Conservation (phyloP, 257 asterid genomes). For the Solanum okadae region DNA sequence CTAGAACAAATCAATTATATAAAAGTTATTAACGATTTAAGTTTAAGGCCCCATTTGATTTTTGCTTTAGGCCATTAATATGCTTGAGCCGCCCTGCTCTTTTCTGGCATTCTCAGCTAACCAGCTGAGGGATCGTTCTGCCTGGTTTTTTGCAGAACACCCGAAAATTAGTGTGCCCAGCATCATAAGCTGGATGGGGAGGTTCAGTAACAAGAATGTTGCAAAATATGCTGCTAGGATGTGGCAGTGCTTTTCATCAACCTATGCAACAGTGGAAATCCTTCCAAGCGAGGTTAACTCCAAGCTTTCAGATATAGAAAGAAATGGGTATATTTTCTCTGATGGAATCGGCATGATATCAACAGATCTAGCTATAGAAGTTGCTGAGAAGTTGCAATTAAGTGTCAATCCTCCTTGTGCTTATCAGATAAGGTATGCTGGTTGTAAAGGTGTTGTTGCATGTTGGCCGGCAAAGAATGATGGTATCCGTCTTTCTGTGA, state of each 20-base stretch:
- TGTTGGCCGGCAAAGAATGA: slow-evolving; percentile 52
- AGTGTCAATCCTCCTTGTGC: slow-evolving; percentile 61
- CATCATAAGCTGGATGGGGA: slow-evolving; percentile 83
- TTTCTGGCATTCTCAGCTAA: slow-evolving; percentile 87
- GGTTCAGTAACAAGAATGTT: slow-evolving; percentile 41
- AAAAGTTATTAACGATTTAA: too few relatives aligned
- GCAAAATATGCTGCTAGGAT: slow-evolving; percentile 94
- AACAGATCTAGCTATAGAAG: slow-evolving; percentile 60
- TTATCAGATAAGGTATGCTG: slow-evolving; percentile 84
- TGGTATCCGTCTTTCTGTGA: slow-evolving; percentile 36
- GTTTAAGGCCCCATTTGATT: too few relatives aligned
- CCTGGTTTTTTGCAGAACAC: slow-evolving; percentile 93
- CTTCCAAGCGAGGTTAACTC: slow-evolving; percentile 27
- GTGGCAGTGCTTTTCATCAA: slow-evolving; percentile 96
- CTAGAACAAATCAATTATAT: too few relatives aligned
- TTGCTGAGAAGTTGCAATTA: slow-evolving; percentile 60
- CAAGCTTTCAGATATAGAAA: slow-evolving; percentile 38
- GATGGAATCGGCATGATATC: slow-evolving; percentile 88
- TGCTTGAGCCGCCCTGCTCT: too few relatives aligned
- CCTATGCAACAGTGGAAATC: slow-evolving; percentile 83
- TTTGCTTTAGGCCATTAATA: too few relatives aligned
- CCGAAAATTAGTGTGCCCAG: slow-evolving; percentile 13
- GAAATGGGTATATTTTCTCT: slow-evolving; percentile 65
- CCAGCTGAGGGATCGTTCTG: slow-evolving; percentile 84
- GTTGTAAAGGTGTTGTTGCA: slow-evolving; percentile 86